Evolutionary conservation across 805 yeast genomes (phyloP), one percentile per base, ranked within the genome.

Genomic region (Saccharomycopsis olivae): DNA sequence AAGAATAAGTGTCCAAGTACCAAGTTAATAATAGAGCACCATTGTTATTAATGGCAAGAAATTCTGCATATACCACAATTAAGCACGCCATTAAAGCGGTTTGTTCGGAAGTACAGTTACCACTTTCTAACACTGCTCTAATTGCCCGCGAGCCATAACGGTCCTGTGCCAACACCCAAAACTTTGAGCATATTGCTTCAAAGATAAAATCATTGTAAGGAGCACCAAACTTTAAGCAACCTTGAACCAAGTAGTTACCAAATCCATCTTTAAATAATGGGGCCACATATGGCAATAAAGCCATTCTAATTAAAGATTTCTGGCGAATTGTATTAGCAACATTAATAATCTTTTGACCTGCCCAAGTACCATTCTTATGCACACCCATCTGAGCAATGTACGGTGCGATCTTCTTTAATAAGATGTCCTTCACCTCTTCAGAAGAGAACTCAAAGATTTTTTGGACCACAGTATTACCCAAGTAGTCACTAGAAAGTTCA

Each of bases 301-400:
- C 73, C 19, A 71, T 64, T 6, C 79, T 76, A 33, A 92, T 82
- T 36, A 81, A 56, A 50, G 67, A 61, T 57, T 74, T 79, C 51
- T 77, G 84, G 36, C 73, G 68, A 33, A 68, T 75, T 36, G 75
- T 75, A 47, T 68, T 60, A 3, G 86, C 80, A 33, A 78, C 77
- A 49, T 77, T 81, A 50, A 92, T 87, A 59, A 92, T 79, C 59
- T 89, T 92, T 59, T 92, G 98, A 18, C 95, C 94, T 2, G 96
- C 97, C 98, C 98, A 92, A 4, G 98, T 92, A 47, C 98, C 98
- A 58, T 92, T 92, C 55, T 92, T 92, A 62, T 92, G 98, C 41
- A 86, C 79, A 51, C 96, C 92, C 68, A 89, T 80, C 51, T 86
- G 94, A 1, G 96, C 84, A 47, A 92, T 65, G 53, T 70, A 84